Conservation (phyloP, 1,284 basidiomycete species). For the Afroboletus lepidellus region DNA sequence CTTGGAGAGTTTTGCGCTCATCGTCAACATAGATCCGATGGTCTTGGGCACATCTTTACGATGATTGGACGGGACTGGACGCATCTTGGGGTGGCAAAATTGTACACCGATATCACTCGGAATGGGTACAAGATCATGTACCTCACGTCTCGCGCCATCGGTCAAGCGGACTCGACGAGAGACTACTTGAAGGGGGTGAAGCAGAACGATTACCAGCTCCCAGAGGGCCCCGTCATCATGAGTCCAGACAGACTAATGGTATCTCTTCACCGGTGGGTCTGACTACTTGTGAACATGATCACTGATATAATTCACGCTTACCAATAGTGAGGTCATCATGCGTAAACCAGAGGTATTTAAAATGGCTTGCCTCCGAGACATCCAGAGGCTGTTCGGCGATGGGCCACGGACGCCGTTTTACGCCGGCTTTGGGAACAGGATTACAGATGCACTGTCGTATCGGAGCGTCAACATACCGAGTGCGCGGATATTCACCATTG, state of each 20-base stretch:
- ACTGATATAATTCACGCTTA: neutral
- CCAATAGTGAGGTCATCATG: slow-evolving; percentile 89
- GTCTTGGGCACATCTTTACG: slow-evolving; percentile 95
- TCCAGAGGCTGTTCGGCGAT: slow-evolving; percentile 87
- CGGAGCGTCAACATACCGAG: slow-evolving; percentile 94
- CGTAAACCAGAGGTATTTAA: slow-evolving; percentile 99
- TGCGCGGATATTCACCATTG: slow-evolving; percentile 96
- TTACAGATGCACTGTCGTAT: slow-evolving; percentile 97
- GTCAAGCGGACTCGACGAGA: slow-evolving; percentile 95
- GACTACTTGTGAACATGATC: neutral
- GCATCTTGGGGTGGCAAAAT: slow-evolving; percentile 94
- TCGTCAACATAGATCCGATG: slow-evolving; percentile 74
- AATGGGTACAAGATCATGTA: slow-evolving; percentile 99
- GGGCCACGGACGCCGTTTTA: slow-evolving; percentile 82
- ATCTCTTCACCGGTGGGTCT: slow-evolving; percentile 82
- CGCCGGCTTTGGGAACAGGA: slow-evolving; percentile 97
- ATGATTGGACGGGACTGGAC: slow-evolving; percentile 99
- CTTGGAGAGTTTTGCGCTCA: neutral
- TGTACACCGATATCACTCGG: slow-evolving; percentile 94
- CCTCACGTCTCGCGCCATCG: slow-evolving; percentile 95
- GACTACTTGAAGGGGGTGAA: slow-evolving; percentile 95
- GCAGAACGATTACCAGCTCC: slow-evolving; percentile 93
- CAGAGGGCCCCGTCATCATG: slow-evolving; percentile 99
- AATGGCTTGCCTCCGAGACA: slow-evolving; percentile 98
- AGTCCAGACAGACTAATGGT: slow-evolving; percentile 96